Base-by-base conservation (phyloP, 768 basidiomycete species). In the Austroboletus eburneus region DNA sequence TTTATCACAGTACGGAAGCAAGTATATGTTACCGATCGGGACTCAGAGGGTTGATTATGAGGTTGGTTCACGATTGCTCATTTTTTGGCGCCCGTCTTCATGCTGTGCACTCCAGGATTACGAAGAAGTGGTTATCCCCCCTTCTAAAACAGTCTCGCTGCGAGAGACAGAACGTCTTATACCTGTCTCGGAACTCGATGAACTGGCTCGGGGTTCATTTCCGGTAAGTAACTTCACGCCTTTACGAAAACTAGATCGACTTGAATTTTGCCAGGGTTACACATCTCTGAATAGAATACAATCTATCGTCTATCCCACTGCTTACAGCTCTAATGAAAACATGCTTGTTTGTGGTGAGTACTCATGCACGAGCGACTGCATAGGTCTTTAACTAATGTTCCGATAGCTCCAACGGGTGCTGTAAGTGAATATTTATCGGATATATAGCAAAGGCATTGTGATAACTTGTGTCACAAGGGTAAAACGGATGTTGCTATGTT, bases 401-500 rank as follows among this genome's bases (percentile, higher is more conserved):
- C 32, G 39, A 29, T 57, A 95, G 93, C 96, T 61, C 96, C 96
- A 0, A 99, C 96, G 52, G 96, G 96, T 75, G 95, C 96, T 55
- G 93, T 95, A 57, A 69, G 87, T 67, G 17, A 3, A 42, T 12
- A 7, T 25, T 32, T 10, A 27, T 30, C n/a, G n/a, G 20, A 16
- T 38, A 13, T 4, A 7, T 43, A 13, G n/a, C 30, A 37, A n/a
- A 22, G 27, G n/a, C n/a, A n/a, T n/a, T n/a, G n/a, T 21, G 16
- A 48, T 60, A 23, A 56, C 30, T 36, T 22, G 25, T 5, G 43
- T 29, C 18, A 32, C 25, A 56, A 94, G 92, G 96, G 96, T 67
- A 99, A 99, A 90, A 99, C 96, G 0, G 96, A 99, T 66, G 87
- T 99, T 1, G 96, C 96, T 0, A 87, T 98, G 81, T 75, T 99